Evolutionary conservation across 306 rosid species (phyloP).

Genomic region (Citrullus mucosospermus): DNA sequence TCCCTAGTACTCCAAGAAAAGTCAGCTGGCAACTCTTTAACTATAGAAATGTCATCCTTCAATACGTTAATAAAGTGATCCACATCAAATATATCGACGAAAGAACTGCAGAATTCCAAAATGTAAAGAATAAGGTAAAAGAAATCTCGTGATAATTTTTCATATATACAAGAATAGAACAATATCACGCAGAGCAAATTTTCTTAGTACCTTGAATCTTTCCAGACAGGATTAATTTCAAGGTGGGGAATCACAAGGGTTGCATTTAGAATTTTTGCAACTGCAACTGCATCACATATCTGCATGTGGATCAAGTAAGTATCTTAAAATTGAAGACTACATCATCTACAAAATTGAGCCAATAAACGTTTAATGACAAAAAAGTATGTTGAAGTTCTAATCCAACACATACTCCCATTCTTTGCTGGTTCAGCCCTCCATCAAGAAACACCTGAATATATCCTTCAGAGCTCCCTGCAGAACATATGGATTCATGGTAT

Average conservation of each 20-base stretch:
- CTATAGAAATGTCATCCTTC: slow-evolving; percentile 76
- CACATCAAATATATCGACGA: slow-evolving; percentile 87
- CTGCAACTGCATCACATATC: slow-evolving; percentile 99
- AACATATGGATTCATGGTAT: background rate
- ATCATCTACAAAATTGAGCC: background rate
- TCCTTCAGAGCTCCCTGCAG: slow-evolving; percentile 65
- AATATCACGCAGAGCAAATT: background rate
- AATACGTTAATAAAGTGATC: slow-evolving; percentile 87
- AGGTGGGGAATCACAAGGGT: slow-evolving; percentile 92
- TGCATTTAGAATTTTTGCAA: slow-evolving; percentile 87
- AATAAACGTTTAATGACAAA: background rate
- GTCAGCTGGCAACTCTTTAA: slow-evolving; percentile 73
- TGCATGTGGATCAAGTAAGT: slow-evolving; percentile 10
- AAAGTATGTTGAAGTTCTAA: background rate
- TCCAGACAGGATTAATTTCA: slow-evolving; percentile 92
- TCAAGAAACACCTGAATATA: slow-evolving; percentile 89
- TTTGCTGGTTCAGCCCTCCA: slow-evolving; percentile 98
- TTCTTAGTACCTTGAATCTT: slow-evolving; percentile 59
- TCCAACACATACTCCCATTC: slow-evolving; percentile 79
- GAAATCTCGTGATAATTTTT: background rate
- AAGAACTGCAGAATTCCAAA: slow-evolving; percentile 48
- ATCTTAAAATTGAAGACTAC: background rate
- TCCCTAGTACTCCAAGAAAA: slow-evolving; percentile 91
- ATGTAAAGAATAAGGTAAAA: slow-evolving; percentile 3
- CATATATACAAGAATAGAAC: slow-evolving; percentile 2